Conservation (phyloP, 805 yeast species). For the Yamadazyma philogaea region DNA sequence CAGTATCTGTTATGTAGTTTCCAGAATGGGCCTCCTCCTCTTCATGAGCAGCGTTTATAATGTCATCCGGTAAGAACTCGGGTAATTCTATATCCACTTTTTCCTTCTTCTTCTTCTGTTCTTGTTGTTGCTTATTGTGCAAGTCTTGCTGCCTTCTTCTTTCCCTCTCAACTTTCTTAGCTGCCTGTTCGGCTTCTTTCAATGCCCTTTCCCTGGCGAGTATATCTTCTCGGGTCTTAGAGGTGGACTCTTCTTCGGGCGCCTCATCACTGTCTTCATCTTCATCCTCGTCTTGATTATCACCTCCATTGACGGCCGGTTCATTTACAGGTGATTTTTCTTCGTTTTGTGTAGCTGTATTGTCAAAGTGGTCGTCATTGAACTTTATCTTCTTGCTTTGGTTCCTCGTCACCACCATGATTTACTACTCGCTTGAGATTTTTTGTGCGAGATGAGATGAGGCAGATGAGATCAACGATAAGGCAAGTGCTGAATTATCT, state of each 20-base stretch:
- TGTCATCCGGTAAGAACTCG: constrained; percentile 41
- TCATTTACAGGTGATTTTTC: background rate
- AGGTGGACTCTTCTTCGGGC: constrained; percentile 43
- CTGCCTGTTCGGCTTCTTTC: constrained; percentile 21
- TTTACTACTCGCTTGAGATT: background rate
- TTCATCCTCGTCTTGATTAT: constrained; percentile 7
- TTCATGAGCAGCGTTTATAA: constrained; percentile 21
- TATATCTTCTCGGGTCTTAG: constrained; percentile 23
- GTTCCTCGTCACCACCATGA: constrained; percentile 10
- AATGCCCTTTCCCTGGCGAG: constrained; percentile 25
- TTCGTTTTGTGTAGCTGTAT: background rate
- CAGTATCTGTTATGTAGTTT: background rate
- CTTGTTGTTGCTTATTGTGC: constrained; percentile 35
- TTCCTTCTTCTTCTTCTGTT: constrained; percentile 20
- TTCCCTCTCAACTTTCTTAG: constrained; percentile 29
- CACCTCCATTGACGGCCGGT: too few species aligned
- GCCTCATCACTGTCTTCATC: constrained; percentile 29
- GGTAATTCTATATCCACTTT: constrained; percentile 28
- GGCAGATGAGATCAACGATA: background rate
- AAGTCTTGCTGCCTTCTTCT: constrained; percentile 34
- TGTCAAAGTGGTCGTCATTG: constrained; percentile 7
- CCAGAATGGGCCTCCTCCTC: constrained; percentile 5
- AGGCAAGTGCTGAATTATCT: too few species aligned
- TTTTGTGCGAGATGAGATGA: constrained; percentile 3
- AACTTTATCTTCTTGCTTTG: constrained; percentile 13